Evolutionary conservation across 768 basidiomycete species (phyloP), one percentile per base, ranked within the genome.

Genomic region (Suillus cothurnatus): DNA sequence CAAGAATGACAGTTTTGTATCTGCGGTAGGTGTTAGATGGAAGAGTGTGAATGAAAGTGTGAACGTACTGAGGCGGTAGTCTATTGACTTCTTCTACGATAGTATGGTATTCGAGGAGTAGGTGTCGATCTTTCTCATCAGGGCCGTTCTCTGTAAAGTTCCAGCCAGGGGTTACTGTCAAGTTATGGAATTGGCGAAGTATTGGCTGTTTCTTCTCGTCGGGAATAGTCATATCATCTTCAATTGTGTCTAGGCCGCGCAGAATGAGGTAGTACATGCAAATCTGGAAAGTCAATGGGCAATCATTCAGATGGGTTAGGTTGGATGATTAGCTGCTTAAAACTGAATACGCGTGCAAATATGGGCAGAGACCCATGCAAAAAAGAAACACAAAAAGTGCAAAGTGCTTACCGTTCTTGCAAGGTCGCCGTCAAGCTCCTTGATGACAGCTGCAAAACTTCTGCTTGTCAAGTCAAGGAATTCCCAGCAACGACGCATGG

Each of bases 171-270:
- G 88, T 87, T 28, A 91, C 80, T 6, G 92, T 90, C 70, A 90
- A 86, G 71, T 87, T 76, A 79, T 96, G 90, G 79, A 98, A 95
- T 1, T 86, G 79, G 12, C 93, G 88, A 39, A 99, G 83, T 34
- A 98, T 72, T 3, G 93, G 90, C 62, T 95, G 93, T 75, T 99
- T 99, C 70, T 90, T 76, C 21, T 87, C 80, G 76, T 95, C 93
- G 0, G 93, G 84, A 64, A 99, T 86, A 0, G 95, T 93, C 95
- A 98, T 98, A 80, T 99, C 97, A 77, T 99, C 97, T 77, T 99
- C 97, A 68, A 99, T 87, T 5, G 97, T 99, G 76, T 99, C 97
- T n/a, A 98, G 82, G 6, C 88, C 97, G 26, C 97, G 88, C 7
- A 99, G 84, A 6, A 96, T 92, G 50, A 99, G 86, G 78, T 99